Conservation (phyloP, 2,329 filamentous ascomycete species). For the Paramyrothecium sp. region DNA sequence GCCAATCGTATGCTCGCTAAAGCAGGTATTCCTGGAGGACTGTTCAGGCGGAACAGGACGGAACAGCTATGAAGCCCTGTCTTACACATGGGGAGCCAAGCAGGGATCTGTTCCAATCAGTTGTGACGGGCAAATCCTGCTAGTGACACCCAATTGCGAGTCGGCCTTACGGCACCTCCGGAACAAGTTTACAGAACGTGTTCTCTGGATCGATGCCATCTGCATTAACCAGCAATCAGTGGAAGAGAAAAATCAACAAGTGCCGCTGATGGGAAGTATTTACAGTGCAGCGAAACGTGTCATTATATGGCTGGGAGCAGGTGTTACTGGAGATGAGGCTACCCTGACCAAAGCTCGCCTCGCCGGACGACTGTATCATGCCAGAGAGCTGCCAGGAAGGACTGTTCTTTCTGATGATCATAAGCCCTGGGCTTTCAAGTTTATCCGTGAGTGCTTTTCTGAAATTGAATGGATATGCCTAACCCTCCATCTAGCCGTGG, state of each 20-base stretch:
- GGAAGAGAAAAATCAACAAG: constrained; percentile 16
- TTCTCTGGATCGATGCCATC: constrained; percentile 21
- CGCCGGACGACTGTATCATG: constrained; percentile 4
- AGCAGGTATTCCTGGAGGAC: not conserved
- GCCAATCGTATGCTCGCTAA: no score
- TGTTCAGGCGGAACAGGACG: not conserved
- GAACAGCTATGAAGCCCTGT: constrained; percentile 14
- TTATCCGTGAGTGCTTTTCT: not conserved
- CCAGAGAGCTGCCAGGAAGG: constrained; percentile 37
- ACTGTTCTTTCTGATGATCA: constrained; percentile 5
- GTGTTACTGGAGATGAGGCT: constrained; percentile 10
- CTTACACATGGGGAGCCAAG: constrained; percentile 16
- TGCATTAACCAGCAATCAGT: constrained; percentile 18
- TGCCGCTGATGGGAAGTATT: constrained; percentile 17
- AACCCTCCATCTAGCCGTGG: constrained; percentile 1
- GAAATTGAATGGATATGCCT: not conserved
- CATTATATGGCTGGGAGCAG: constrained; percentile 19
- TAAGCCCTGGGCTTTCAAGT: not conserved
- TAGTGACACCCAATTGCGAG: constrained; percentile 13
- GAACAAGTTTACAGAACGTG: not conserved
- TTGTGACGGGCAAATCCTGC: constrained; percentile 11
- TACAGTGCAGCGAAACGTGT: constrained; percentile 18
- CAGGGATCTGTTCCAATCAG: constrained; percentile 7
- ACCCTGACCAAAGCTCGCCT: constrained; percentile 1
- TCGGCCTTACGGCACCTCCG: constrained; percentile 13